Evolutionary conservation across 148 eudicot species (phyloP).

Genomic region (Diospyros lotus): DNA sequence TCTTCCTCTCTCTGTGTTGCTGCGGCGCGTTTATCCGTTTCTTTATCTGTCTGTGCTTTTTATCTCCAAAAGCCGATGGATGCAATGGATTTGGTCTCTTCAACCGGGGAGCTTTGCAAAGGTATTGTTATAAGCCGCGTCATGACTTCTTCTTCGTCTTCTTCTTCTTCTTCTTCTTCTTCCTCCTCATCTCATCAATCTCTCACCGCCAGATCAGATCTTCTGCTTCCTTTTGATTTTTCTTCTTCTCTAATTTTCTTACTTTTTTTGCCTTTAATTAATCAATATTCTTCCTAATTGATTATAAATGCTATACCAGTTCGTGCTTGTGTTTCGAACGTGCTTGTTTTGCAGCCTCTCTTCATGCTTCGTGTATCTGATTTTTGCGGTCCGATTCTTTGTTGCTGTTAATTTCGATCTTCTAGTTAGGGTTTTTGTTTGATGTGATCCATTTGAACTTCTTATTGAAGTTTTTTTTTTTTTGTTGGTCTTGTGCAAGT

Average conservation of each 20-base stretch:
- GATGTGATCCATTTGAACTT: background rate
- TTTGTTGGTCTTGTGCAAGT: background rate
- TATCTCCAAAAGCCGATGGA: slow-evolving; percentile 26
- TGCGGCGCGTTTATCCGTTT: background rate
- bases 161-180: too few species aligned
- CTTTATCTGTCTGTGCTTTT: background rate
- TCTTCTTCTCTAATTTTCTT: background rate
- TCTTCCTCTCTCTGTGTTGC: too few species aligned
- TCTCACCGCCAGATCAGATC: slow-evolving; percentile 8
- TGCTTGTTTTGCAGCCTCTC: background rate
- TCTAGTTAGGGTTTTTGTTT: slow-evolving; percentile 8
- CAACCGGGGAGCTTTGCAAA: slow-evolving; percentile 44
- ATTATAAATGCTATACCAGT: background rate
- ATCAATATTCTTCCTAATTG: slow-evolving; percentile 23
- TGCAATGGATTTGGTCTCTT: slow-evolving; percentile 27
- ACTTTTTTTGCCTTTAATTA: slow-evolving; percentile 16
- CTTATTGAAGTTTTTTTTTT: background rate
- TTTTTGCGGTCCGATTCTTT: background rate
- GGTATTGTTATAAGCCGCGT: slow-evolving; percentile 21
- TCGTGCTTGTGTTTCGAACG: slow-evolving; percentile 7
- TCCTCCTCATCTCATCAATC: background rate
- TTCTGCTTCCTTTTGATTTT: background rate
- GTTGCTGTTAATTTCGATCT: background rate
- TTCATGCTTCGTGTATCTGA: background rate
- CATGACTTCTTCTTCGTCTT: too few species aligned